These are phyloP conservation scores for Ceratobasidium sp. DNA, from an alignment of 1,284 basidiomycete species.

Conservation along the genomic window DNA sequence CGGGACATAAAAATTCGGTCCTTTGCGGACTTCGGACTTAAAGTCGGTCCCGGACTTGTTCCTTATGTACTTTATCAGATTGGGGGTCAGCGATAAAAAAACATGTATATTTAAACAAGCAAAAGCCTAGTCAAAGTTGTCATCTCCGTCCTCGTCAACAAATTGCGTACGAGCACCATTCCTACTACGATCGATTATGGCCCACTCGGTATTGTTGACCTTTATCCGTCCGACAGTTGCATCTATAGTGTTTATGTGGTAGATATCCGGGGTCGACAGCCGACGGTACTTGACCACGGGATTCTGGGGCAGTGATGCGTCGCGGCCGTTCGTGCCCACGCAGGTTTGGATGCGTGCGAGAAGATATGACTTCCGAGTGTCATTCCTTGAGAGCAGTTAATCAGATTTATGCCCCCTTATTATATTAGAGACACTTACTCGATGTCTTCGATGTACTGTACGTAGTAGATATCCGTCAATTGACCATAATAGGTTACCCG, in stretches of 20 bases:
- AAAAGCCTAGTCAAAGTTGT: background rate
- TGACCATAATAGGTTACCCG: constrained; percentile 1
- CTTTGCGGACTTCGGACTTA: no score
- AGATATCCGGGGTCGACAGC: background rate
- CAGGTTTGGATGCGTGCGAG: constrained; percentile 19
- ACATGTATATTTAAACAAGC: constrained; percentile 41
- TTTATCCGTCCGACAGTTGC: constrained; percentile 8
- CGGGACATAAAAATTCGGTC: no score
- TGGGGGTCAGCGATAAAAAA: no score
- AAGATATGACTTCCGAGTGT: constrained; percentile 3
- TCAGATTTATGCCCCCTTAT: background rate
- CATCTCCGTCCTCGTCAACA: constrained; percentile 3
- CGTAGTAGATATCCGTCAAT: constrained; percentile 15
- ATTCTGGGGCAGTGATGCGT: constrained; percentile 9
- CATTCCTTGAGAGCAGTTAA: background rate
- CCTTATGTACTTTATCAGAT: no score
- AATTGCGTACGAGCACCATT: constrained; percentile 25
- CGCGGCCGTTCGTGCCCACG: constrained; percentile 8
- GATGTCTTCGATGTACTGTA: constrained; percentile 6
- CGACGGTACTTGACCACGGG: constrained; percentile 15
- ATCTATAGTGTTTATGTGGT: constrained; percentile 11
- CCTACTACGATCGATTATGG: constrained; percentile 31
- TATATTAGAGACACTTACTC: constrained; percentile 5
- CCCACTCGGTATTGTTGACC: background rate
- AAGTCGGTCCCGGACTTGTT: no score